phyloP scores from a whole-genome alignment of 1,284 basidiomycete species.

The Nidula niveotomentosa region DNA sequence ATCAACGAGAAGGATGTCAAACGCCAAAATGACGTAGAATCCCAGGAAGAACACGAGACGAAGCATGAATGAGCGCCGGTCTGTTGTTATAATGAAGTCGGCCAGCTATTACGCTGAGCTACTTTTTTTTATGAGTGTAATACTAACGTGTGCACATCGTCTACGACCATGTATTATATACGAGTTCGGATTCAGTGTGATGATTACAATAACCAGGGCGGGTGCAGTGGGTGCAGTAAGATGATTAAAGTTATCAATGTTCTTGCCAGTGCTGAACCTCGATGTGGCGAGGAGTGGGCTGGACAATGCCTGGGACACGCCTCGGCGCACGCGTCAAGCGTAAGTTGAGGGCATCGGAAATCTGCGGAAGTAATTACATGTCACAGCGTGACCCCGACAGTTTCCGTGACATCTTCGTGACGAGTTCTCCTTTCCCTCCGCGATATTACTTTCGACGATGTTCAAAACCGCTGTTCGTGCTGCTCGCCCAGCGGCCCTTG shows the following conservation, averaged over 20 bases:
- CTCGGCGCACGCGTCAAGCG: not conserved
- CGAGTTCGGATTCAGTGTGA: not conserved
- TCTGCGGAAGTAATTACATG: constrained; percentile 11
- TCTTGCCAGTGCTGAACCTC: too few relatives aligned
- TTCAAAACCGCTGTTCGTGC: constrained; percentile 39
- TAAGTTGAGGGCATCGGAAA: constrained; percentile 4
- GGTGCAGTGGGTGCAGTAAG: too few relatives aligned
- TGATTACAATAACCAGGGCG: too few relatives aligned
- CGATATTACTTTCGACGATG: constrained; percentile 22
- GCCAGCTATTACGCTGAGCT: too few relatives aligned
- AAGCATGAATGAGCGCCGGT: not conserved
- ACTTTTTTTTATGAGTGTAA: too few relatives aligned
- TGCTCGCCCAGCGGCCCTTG: constrained; percentile 33
- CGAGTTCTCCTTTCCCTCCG: too few relatives aligned
- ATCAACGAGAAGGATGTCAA: constrained; percentile 14
- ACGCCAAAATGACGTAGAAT: constrained; percentile 4
- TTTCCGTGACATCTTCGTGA: not conserved
- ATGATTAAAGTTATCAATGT: too few relatives aligned
- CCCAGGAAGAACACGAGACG: not conserved
- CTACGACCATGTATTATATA: not conserved
- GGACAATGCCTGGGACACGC: not conserved
- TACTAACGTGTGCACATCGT: not conserved
- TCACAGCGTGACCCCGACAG: constrained; percentile 17
- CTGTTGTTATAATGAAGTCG: not conserved
- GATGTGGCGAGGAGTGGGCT: not conserved